phyloP scores from a whole-genome alignment of 805 yeast species.

The Kregervanrija fluxuum region DNA sequence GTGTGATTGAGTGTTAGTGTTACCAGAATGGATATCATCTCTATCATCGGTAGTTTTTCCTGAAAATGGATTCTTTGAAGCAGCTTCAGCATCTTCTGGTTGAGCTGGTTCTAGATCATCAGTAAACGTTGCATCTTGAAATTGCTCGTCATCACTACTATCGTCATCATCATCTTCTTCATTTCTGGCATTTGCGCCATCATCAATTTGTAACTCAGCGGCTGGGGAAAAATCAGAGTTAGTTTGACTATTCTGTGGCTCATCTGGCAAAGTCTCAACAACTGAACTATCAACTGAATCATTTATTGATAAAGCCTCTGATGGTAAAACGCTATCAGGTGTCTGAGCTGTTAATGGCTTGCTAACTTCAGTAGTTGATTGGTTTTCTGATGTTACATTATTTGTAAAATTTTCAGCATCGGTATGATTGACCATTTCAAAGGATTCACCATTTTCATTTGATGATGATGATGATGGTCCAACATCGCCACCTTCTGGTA shows the following conservation, averaged over 20 bases:
- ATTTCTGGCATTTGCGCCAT: neutral
- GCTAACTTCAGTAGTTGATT: neutral
- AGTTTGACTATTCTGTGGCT: too few relatives aligned
- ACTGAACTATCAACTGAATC: neutral
- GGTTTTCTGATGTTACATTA: neutral
- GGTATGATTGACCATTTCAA: constrained; percentile 46
- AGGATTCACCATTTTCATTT: constrained; percentile 35
- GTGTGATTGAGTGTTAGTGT: constrained; percentile 9
- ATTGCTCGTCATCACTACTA: constrained; percentile 10
- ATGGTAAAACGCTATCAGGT: neutral
- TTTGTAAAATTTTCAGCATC: constrained; percentile 23
- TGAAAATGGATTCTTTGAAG: constrained; percentile 12
- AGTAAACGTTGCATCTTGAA: constrained; percentile 10
- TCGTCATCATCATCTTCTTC: constrained; percentile 1
- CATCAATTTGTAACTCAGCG: constrained; percentile 1
- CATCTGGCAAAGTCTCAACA: neutral
- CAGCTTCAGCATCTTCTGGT: neutral
- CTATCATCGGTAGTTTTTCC: neutral
- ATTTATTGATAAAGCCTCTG: neutral
- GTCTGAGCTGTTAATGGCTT: neutral
- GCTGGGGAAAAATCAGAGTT: neutral
- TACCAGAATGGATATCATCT: constrained; percentile 4
- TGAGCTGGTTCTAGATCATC: constrained; percentile 8
- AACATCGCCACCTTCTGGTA: constrained; percentile 22
- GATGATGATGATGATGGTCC: constrained; percentile 7